Conservation (phyloP, 169 alveolate species). For the Cystoisospora suis region DNA sequence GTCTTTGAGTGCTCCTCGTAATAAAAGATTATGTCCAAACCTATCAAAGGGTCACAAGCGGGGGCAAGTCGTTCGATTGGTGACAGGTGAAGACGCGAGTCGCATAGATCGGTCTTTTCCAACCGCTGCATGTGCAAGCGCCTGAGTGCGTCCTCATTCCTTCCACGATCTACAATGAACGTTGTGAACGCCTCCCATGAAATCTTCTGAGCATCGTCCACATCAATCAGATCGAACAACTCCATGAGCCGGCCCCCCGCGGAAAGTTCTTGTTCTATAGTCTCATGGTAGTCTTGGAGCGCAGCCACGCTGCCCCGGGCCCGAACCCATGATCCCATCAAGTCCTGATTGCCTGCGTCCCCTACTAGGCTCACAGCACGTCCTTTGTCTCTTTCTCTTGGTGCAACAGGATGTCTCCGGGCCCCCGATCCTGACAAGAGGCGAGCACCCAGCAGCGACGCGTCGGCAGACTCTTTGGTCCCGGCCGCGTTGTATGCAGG, state of each 20-base stretch:
- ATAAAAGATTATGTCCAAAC: background rate
- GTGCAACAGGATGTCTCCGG: no score
- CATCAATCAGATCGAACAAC: conserved; percentile 15
- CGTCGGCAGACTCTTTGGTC: no score
- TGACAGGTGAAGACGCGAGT: background rate
- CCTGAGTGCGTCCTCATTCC: background rate
- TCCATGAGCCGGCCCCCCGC: conserved; percentile 16
- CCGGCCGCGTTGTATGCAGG: no score
- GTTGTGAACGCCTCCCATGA: conserved; percentile 31
- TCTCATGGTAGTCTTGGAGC: background rate
- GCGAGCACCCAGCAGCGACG: no score
- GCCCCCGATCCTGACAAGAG: no score
- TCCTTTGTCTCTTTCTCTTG: no score
- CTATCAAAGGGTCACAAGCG: background rate
- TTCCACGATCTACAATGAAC: conserved; percentile 16
- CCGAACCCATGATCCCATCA: background rate
- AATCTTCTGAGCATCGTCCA: background rate
- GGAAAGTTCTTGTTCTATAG: background rate
- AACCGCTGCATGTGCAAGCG: background rate
- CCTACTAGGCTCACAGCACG: background rate
- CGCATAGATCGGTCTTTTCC: background rate
- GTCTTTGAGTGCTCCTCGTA: conserved; percentile 24
- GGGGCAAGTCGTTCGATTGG: background rate
- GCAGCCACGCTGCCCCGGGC: background rate
- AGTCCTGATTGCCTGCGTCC: background rate